Percentiles rank a stretch among this genome's conserved stretches.
Conservation (phyloP, 148 eudicot species). For the Rhododendron ovatum region DNA sequence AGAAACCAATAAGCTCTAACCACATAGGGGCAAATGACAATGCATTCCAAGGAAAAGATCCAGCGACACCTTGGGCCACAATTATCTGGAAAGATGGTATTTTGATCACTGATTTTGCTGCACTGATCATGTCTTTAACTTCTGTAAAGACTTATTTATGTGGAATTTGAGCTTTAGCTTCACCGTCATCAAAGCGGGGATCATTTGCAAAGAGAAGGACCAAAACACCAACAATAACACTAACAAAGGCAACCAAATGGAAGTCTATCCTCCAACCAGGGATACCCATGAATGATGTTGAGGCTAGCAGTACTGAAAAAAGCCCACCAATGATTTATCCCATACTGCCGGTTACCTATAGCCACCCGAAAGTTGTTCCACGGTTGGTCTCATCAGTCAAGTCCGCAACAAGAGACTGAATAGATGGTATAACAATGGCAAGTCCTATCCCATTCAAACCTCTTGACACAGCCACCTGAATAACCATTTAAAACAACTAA, state of each 20-base stretch:
- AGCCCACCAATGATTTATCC: constrained; percentile 77
- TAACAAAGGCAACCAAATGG: constrained; percentile 60
- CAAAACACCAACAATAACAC: constrained; percentile 46
- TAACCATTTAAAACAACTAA: constrained; percentile 17
- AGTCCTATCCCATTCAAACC: constrained; percentile 87
- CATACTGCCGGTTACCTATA: constrained; percentile 52
- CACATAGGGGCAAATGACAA: constrained; percentile 81
- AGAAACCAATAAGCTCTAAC: constrained; percentile 86
- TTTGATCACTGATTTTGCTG: constrained; percentile 56
- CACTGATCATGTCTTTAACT: constrained; percentile 41
- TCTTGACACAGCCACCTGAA: constrained; percentile 82
- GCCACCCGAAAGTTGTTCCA: constrained; percentile 88
- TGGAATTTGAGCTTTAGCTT: constrained; percentile 14
- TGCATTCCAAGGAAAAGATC: constrained; percentile 79
- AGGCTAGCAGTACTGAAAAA: constrained; percentile 54
- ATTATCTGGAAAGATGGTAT: constrained; percentile 75
- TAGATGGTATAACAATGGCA: constrained; percentile 80
- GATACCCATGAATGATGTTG: constrained; percentile 60
- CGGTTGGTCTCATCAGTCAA: constrained; percentile 83
- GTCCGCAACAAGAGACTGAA: constrained; percentile 81
- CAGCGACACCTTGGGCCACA: constrained; percentile 79
- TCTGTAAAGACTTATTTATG: constrained; percentile 33
- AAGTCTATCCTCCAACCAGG: constrained; percentile 97
- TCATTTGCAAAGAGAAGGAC: constrained; percentile 72
- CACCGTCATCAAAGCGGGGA: constrained; percentile 43